phyloP scores from a whole-genome alignment of 306 rosid genomes.

The Adenanthera pavonina region DNA sequence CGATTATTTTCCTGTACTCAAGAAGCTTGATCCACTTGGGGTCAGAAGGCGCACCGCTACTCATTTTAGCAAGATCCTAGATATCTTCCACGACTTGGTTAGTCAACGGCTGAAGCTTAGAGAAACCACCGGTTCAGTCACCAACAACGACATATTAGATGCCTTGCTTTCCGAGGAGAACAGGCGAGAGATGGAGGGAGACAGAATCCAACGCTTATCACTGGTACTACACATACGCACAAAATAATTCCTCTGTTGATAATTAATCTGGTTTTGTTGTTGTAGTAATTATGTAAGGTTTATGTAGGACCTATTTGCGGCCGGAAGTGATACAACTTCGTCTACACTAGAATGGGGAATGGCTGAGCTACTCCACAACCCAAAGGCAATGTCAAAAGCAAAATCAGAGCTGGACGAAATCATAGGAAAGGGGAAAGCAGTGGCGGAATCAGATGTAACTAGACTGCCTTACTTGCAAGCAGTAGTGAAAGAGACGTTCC shows the following conservation, averaged over 20 bases:
- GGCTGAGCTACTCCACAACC: constrained; percentile 48
- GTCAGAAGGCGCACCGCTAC: constrained; percentile 27
- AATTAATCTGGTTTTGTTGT: neutral
- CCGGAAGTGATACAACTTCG: constrained; percentile 53
- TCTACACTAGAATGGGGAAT: constrained; percentile 51
- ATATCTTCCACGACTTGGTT: neutral
- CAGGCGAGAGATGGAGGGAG: constrained; percentile 27
- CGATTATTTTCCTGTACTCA: constrained; percentile 43
- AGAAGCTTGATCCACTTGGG: constrained; percentile 42
- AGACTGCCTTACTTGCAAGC: constrained; percentile 53
- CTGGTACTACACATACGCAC: neutral
- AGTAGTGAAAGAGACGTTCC: neutral
- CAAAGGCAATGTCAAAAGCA: constrained; percentile 45
- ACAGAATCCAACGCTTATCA: constrained; percentile 9
- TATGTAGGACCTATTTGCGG: constrained; percentile 48
- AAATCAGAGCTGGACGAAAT: constrained; percentile 39
- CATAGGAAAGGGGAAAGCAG: constrained; percentile 51
- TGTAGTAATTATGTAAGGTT: neutral
- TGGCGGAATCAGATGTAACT: constrained; percentile 53
- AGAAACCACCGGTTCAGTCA: neutral
- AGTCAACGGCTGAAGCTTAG: constrained; percentile 28
- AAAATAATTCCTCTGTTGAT: neutral
- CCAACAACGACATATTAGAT: constrained; percentile 39
- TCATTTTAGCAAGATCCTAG: neutral
- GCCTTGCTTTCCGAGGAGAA: constrained; percentile 36